Base-by-base conservation (phyloP, 2,329 filamentous ascomycete species). In the Gremmenia infestans region DNA sequence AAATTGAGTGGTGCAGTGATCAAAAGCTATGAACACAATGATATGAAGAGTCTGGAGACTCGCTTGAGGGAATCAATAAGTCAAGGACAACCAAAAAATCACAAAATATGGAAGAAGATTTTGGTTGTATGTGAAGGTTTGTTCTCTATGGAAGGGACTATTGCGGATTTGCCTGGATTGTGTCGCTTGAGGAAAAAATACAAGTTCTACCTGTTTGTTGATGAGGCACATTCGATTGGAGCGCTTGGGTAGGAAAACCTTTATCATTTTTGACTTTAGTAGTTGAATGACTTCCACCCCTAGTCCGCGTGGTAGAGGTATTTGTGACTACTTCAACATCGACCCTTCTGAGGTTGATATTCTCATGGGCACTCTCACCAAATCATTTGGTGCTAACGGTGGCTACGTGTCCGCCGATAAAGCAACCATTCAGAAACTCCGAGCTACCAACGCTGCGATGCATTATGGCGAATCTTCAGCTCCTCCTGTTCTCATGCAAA, bases 81-180 rank as follows among this genome's bases (percentile, higher is more conserved):
- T 12, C 91, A 97, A 73, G 93, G 93, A 46, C 93, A 97, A 70
- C 93, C 93, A 53, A 88, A 93, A 61, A 97, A 91, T 19, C 93
- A 97, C 73, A 87, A 93, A 23, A 93, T 93, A 1, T 97, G 93
- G 93, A 96, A 94, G 80, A 97, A 97, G 82, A 97, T 97, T 57
- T 72, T 97, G 43, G 89, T 97, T 43, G 91, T 91, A 45, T 89
- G 97, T 35, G 93, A 97, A 72, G 93, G 93, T 63, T 81, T 97
- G 23, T 97, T 97, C 78, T 97, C 92, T 0, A 97, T 97, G 93
- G 93, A 97, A 75, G 93, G 93, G 45, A 96, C 91, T 65, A 94
- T 97, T 89, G 92, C 89, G 73, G 94, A 97, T 71, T 82, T 97
- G 17, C 93, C 92, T 2, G 89, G 89, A 58, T 78, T 97, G 49